These are phyloP conservation scores for Syzygium malaccense DNA, from an alignment of 441 rosid species.

Conservation along the genomic window DNA sequence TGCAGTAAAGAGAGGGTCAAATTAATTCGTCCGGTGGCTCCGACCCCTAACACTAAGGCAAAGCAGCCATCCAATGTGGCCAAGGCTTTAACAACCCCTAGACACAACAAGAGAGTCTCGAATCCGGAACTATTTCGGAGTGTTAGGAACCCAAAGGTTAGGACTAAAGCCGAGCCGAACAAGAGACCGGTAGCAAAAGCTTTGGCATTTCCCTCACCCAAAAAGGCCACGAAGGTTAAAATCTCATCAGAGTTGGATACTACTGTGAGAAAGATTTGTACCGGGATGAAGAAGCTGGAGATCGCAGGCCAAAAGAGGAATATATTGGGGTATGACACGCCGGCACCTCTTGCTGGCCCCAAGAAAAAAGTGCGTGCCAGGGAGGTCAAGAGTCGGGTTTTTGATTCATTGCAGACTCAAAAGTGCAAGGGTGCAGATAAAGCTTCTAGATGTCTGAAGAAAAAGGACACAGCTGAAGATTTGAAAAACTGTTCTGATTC, in stretches of 20 bases:
- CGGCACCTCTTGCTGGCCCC: constrained; percentile 22
- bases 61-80: constrained; percentile 16
- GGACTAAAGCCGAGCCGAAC: constrained; percentile 21
- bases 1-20: constrained; percentile 29
- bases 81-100: constrained; percentile 58
- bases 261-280: constrained; percentile 41
- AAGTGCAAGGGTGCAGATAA: constrained; percentile 25
- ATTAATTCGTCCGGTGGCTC: constrained; percentile 15
- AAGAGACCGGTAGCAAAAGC: constrained; percentile 52
- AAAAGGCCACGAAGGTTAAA: constrained; percentile 46
- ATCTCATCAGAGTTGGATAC: constrained; percentile 42
- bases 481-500: background rate
- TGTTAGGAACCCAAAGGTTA: constrained; percentile 48
- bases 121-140: constrained; percentile 53
- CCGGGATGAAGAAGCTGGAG: constrained; percentile 66
- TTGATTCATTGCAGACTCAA: constrained; percentile 40
- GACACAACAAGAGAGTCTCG: constrained; percentile 30
- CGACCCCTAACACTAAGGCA: constrained; percentile 35
- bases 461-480: constrained; percentile 19
- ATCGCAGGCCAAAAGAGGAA: constrained; percentile 35
- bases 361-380: constrained; percentile 41
- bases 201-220: constrained; percentile 71
- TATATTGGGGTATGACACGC: constrained; percentile 15
- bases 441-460: constrained; percentile 23
- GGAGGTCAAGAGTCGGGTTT: constrained; percentile 90